A percentile compares a stretch with the other conserved stretches of the same genome.
phyloP scores from a whole-genome alignment of 2,329 filamentous ascomycete genomes.

The Claviceps humidiphila region DNA sequence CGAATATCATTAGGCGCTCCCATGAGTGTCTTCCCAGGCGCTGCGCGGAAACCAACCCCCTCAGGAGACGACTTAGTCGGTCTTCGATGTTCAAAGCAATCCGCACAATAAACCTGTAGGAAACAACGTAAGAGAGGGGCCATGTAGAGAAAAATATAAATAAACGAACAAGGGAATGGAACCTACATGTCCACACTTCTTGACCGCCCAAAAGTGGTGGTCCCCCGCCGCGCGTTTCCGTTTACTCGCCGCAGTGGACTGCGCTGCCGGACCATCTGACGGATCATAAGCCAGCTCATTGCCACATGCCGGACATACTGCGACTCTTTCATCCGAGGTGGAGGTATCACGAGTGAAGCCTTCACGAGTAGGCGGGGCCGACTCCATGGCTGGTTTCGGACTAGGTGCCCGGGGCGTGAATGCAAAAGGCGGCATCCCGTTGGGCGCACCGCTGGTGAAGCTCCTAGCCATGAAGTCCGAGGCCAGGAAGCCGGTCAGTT shows the following conservation, averaged over 20 bases:
- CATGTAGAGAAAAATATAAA: background rate
- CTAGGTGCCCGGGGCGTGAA: slow-evolving; percentile 20
- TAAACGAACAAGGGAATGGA: background rate
- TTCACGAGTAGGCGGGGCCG: slow-evolving; percentile 49
- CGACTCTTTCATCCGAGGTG: slow-evolving; percentile 49
- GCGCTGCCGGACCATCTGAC: slow-evolving; percentile 16
- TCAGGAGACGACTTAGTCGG: slow-evolving; percentile 20
- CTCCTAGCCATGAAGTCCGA: slow-evolving; percentile 10
- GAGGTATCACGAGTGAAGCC: slow-evolving; percentile 68
- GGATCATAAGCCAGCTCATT: slow-evolving; percentile 70
- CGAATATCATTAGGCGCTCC: slow-evolving; percentile 21
- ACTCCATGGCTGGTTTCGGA: slow-evolving; percentile 40
- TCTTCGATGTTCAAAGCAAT: slow-evolving; percentile 45
- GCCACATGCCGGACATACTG: slow-evolving; percentile 78
- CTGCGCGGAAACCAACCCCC: slow-evolving; percentile 26
- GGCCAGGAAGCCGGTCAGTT: slow-evolving; percentile 15
- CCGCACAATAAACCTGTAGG: slow-evolving; percentile 47
- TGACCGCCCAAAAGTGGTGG: slow-evolving; percentile 85
- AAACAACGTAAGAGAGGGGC: background rate
- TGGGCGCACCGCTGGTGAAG: slow-evolving; percentile 7
- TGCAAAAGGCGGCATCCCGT: slow-evolving; percentile 15
- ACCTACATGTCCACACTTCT: slow-evolving; percentile 76
- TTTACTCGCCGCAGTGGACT: slow-evolving; percentile 15
- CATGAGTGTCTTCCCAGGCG: slow-evolving; percentile 15
- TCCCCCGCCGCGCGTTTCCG: slow-evolving; percentile 44